phyloP scores from a whole-genome alignment of 2,329 filamentous ascomycete genomes.

The Exophiala sp. region DNA sequence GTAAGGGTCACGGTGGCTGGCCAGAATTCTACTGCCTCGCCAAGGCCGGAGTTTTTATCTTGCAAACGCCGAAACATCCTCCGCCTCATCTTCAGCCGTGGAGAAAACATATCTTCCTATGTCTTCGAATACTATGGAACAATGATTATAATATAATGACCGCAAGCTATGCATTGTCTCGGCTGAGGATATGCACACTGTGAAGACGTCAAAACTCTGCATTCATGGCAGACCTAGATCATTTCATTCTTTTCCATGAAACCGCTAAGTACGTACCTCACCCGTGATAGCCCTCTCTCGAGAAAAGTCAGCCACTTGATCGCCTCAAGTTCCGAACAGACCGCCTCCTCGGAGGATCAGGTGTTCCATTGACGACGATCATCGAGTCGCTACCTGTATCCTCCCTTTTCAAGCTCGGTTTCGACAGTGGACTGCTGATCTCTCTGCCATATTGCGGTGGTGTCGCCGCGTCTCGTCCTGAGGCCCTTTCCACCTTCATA shows the following conservation, averaged over 20 bases:
- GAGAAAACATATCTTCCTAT: too few relatives aligned
- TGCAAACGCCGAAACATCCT: not conserved
- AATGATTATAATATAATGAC: too few relatives aligned
- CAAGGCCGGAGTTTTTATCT: not conserved
- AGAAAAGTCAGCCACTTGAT: slow-evolving; percentile 5
- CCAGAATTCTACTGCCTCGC: not conserved
- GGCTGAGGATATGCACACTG: too few relatives aligned
- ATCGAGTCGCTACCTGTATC: slow-evolving; percentile 13
- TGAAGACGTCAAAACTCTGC: too few relatives aligned
- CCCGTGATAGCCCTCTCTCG: too few relatives aligned
- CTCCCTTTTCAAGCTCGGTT: slow-evolving; percentile 11
- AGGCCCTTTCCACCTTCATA: not conserved
- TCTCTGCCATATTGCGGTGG: not conserved
- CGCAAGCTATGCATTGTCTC: too few relatives aligned
- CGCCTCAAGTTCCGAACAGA: slow-evolving; percentile 13
- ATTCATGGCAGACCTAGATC: too few relatives aligned
- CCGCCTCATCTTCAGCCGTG: too few relatives aligned
- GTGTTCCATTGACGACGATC: slow-evolving; percentile 11
- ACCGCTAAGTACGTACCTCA: too few relatives aligned
- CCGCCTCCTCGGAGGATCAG: slow-evolving; percentile 13
- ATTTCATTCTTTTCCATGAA: too few relatives aligned
- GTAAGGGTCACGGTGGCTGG: slow-evolving; percentile 2
- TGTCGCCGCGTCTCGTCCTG: not conserved
- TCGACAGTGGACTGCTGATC: not conserved
- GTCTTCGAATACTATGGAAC: too few relatives aligned